Evolutionary conservation across 192 early-diverging fungal genomes (phyloP).

Genomic region (Coemansia sp.): DNA sequence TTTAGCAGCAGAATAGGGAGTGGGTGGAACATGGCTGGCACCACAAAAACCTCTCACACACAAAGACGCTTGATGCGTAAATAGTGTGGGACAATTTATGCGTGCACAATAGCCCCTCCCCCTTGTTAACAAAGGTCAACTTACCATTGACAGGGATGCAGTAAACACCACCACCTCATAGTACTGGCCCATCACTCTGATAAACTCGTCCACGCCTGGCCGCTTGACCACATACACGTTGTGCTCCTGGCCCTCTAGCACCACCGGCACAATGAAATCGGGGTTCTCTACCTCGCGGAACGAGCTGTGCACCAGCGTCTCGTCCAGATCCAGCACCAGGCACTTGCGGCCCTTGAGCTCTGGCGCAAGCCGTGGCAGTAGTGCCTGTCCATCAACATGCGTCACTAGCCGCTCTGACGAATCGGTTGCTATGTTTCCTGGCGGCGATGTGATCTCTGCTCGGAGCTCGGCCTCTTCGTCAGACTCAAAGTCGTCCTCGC

Average conservation of each 20-base stretch:
- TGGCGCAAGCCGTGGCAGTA: constrained; percentile 69
- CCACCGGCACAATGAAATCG: constrained; percentile 90
- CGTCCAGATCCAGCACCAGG: constrained; percentile 95
- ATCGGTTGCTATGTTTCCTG: constrained; percentile 44
- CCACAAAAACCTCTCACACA: too few species aligned
- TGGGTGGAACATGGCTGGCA: neutral
- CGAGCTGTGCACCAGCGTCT: constrained; percentile 95
- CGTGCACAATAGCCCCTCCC: neutral
- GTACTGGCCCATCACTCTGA: constrained; percentile 78
- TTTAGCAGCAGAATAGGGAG: neutral
- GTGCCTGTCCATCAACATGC: constrained; percentile 30
- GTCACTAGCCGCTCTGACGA: constrained; percentile 52
- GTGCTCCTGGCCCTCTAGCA: constrained; percentile 86
- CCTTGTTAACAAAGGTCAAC: neutral
- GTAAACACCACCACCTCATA: constrained; percentile 97
- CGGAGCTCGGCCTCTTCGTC: constrained; percentile 48
- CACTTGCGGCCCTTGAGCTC: constrained; percentile 79
- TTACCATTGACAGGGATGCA: constrained; percentile 80
- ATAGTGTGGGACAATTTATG: too few species aligned
- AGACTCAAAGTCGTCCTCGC: constrained; percentile 31
- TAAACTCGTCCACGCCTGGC: constrained; percentile 92
- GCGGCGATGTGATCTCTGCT: constrained; percentile 47
- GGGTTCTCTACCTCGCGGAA: constrained; percentile 76
- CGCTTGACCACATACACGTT: constrained; percentile 96
- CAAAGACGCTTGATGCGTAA: too few species aligned